phyloP scores from a whole-genome alignment of 805 yeast genomes.

The Nakazawaea wickerhamii region DNA sequence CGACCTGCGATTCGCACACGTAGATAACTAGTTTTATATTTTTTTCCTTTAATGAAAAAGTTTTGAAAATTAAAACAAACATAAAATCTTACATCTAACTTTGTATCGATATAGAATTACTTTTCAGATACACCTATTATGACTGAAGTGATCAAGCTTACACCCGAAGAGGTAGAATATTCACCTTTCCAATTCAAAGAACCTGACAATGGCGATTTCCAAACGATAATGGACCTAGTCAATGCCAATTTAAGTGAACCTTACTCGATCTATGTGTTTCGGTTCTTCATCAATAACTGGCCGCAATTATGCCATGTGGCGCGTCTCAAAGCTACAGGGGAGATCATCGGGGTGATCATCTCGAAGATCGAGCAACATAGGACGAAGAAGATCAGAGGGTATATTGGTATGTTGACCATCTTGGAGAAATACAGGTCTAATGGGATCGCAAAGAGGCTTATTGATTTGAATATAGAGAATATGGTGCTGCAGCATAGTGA shows the following conservation, averaged over 20 bases:
- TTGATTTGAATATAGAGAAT: constrained; percentile 51
- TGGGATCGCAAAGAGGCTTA: constrained; percentile 78
- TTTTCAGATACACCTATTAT: neutral
- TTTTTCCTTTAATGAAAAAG: neutral
- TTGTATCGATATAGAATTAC: neutral
- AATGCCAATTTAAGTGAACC: constrained; percentile 84
- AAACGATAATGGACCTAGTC: constrained; percentile 50
- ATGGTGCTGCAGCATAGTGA: constrained; percentile 72
- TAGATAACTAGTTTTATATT: too few species aligned
- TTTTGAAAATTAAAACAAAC: too few species aligned
- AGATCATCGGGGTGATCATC: constrained; percentile 76
- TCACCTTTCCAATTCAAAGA: constrained; percentile 5
- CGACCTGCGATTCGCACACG: neutral
- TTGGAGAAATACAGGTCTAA: constrained; percentile 62
- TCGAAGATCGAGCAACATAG: constrained; percentile 79
- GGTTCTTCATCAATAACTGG: constrained; percentile 88
- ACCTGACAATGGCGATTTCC: constrained; percentile 35
- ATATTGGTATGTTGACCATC: constrained; percentile 94
- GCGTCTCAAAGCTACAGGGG: constrained; percentile 25
- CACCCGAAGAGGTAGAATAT: neutral
- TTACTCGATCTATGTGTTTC: constrained; percentile 86
- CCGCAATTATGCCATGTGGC: constrained; percentile 77
- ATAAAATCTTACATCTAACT: neutral
- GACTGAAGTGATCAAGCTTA: constrained; percentile 2
- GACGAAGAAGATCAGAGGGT: constrained; percentile 71